A percentile compares a stretch with the other conserved stretches of the same genome.
Evolutionary conservation across 2,329 filamentous ascomycete species (phyloP).

Genomic region (Hymenoscyphus occultus): DNA sequence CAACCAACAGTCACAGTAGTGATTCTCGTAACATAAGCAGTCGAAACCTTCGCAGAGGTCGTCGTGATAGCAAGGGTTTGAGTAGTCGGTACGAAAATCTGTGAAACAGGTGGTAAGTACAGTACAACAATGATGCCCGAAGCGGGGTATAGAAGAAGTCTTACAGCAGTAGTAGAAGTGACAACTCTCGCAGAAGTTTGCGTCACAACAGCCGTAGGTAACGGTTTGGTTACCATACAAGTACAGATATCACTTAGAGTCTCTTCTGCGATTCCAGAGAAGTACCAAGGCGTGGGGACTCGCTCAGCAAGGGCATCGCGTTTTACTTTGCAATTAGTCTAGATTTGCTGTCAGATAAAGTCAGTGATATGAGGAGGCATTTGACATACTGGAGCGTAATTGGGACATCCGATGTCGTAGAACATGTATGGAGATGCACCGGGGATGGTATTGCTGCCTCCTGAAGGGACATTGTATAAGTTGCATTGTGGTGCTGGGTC

Average conservation of each 20-base stretch:
- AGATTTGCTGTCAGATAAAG: not conserved
- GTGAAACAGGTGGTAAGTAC: not conserved
- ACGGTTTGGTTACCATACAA: constrained; percentile 8
- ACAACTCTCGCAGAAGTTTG: not conserved
- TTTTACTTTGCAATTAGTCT: constrained; percentile 8
- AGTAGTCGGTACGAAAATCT: not conserved
- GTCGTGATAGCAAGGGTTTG: not conserved
- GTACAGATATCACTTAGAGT: constrained; percentile 8
- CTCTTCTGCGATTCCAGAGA: constrained; percentile 1
- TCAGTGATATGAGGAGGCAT: not conserved
- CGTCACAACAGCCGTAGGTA: not conserved
- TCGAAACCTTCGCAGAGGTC: constrained; percentile 2
- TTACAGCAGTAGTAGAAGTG: constrained; percentile 1
- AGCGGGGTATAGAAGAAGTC: not conserved
- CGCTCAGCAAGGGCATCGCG: not conserved
- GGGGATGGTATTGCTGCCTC: constrained; percentile 13
- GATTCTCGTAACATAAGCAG: not conserved
- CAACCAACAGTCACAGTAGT: not conserved
- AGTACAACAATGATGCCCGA: not conserved
- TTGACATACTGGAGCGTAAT: constrained; percentile 17
- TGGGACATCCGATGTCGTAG: constrained; percentile 19
- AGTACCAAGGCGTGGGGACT: constrained; percentile 7
- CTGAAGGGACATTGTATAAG: constrained; percentile 17
- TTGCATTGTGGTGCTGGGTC: constrained; percentile 18
- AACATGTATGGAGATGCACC: constrained; percentile 20